These are phyloP conservation scores for Yamagishiella unicocca DNA, from an alignment of 139 green algal species.

Conservation along the genomic window DNA sequence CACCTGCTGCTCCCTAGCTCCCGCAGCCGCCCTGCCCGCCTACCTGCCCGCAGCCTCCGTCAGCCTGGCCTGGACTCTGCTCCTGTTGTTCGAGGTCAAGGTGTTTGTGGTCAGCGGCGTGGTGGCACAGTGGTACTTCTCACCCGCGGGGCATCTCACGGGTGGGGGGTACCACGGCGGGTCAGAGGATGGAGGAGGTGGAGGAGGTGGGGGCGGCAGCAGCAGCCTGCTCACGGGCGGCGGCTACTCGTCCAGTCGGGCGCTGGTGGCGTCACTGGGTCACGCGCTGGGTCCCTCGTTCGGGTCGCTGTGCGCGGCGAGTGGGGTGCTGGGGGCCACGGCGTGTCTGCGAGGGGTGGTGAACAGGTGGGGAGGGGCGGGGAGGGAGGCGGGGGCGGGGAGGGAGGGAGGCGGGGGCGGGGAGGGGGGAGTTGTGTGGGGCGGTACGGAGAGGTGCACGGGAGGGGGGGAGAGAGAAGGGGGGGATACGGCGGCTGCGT, in stretches of 20 bases:
- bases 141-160: neutral
- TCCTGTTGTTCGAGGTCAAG: conserved; percentile 42
- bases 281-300: conserved; percentile 45
- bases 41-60: neutral
- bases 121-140: conserved; percentile 43
- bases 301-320: conserved; percentile 20
- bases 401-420: neutral
- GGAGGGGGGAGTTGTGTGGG: neutral
- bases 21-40: conserved; percentile 15
- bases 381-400: neutral
- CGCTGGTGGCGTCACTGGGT: conserved; percentile 28
- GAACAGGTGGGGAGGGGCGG: conserved; percentile 4
- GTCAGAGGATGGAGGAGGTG: too few species aligned
- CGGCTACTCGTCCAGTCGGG: conserved; percentile 1
- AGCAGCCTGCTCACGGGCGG: neutral
- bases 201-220: neutral
- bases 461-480: neutral
- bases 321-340: conserved; percentile 26
- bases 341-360: neutral
- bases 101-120: conserved; percentile 32
- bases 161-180: neutral
- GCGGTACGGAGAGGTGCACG: neutral
- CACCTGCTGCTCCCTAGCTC: conserved; percentile 16
- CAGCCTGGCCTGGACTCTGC: conserved; percentile 19
- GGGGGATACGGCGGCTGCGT: neutral